Conservation (phyloP, 805 yeast genomes). For the Myxozyma mucilagina region DNA sequence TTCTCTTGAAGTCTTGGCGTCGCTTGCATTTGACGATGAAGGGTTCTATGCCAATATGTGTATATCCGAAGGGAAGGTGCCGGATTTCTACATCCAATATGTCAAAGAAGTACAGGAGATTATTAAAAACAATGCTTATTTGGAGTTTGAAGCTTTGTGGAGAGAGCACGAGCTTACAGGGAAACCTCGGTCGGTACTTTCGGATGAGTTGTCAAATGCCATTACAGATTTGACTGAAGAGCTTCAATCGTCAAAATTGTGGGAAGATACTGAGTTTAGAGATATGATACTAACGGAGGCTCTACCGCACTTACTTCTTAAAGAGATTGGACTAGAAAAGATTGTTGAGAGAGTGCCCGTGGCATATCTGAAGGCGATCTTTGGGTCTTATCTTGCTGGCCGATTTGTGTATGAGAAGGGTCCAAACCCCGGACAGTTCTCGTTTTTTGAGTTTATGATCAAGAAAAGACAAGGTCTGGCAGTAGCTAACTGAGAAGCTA, state of each 20-base stretch:
- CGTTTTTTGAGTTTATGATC: constrained; percentile 49
- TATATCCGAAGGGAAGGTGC: constrained; percentile 55
- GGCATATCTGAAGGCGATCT: constrained; percentile 81
- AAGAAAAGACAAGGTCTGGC: constrained; percentile 8
- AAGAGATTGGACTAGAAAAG: constrained; percentile 59
- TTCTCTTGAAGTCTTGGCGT: constrained; percentile 91
- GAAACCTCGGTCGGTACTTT: constrained; percentile 58
- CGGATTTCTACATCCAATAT: constrained; percentile 77
- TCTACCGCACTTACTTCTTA: constrained; percentile 70
- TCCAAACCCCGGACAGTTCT: constrained; percentile 67
- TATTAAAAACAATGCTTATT: constrained; percentile 73
- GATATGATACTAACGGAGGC: constrained; percentile 73
- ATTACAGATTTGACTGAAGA: constrained; percentile 86
- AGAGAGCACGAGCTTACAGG: constrained; percentile 64
- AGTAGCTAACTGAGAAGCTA: no score
- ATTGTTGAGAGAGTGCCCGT: constrained; percentile 80
- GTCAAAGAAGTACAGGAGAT: constrained; percentile 79
- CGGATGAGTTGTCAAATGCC: constrained; percentile 80
- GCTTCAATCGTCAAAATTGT: constrained; percentile 73
- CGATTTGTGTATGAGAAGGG: constrained; percentile 83
- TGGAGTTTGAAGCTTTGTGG: constrained; percentile 89
- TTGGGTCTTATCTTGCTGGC: constrained; percentile 83
- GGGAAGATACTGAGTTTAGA: constrained; percentile 81
- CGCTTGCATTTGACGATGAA: constrained; percentile 83
- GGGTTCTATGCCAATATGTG: constrained; percentile 82